A percentile compares a stretch with the other conserved stretches of the same genome.
Conservation (phyloP, 2,329 filamentous ascomycete species). For the Huntiella omanensis region DNA sequence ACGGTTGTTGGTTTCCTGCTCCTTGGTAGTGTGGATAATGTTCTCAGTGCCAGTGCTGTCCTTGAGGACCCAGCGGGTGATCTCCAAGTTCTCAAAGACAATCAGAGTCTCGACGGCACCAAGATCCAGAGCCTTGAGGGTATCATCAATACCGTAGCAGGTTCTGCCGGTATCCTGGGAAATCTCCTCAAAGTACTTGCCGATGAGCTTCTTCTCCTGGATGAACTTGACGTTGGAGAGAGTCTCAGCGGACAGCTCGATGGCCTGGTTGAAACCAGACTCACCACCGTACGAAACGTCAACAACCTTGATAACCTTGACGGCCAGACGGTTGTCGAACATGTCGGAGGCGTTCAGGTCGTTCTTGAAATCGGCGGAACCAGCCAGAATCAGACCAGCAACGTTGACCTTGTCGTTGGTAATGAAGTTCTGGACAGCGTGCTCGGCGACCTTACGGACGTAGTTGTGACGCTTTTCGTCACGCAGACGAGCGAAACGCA, state of each 20-base stretch:
- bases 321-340: constrained; percentile 78
- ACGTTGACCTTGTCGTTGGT: constrained; percentile 98
- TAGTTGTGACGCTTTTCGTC: constrained; percentile 99
- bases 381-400: constrained; percentile 81
- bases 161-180: constrained; percentile 92
- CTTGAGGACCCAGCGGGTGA: constrained; percentile 83
- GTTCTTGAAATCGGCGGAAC: constrained; percentile 98
- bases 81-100: constrained; percentile 91
- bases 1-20: constrained; percentile 50
- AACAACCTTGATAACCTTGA: constrained; percentile 98
- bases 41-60: constrained; percentile 52
- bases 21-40: constrained; percentile 74
- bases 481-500: constrained; percentile 97
- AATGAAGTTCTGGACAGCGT: constrained; percentile 98
- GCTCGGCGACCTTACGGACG: constrained; percentile 92
- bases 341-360: constrained; percentile 94
- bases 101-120: constrained; percentile 90
- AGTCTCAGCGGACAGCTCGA: constrained; percentile 86
- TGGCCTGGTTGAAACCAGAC: constrained; percentile 99
- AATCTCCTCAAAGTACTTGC: constrained; percentile 97
- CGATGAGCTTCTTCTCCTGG: constrained; percentile 99
- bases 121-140: constrained; percentile 85
- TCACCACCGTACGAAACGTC: constrained; percentile 98
- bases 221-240: constrained; percentile 99
- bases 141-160: constrained; percentile 97